phyloP scores from a whole-genome alignment of 164 flowering plant species.

The Magnolia officinalis region DNA sequence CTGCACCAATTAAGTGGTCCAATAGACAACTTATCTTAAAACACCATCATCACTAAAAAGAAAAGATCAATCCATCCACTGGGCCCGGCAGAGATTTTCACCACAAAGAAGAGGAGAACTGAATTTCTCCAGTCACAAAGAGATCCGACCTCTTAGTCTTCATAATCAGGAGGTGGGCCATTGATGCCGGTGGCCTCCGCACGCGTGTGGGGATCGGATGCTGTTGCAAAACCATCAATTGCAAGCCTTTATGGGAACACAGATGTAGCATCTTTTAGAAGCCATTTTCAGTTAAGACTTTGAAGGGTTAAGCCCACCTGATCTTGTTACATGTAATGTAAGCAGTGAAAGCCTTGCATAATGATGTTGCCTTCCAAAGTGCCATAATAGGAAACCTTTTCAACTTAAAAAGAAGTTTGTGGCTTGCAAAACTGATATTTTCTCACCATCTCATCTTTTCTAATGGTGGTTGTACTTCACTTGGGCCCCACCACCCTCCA shows the following conservation, averaged over 20 bases:
- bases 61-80: background rate
- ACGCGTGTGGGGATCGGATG: conserved; percentile 9
- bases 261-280: background rate
- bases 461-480: conserved; percentile 7
- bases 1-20: background rate
- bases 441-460: background rate
- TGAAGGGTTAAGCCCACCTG: conserved; percentile 9
- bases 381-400: conserved; percentile 3
- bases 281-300: conserved; percentile 2
- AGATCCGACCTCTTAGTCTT: background rate
- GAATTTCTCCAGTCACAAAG: background rate
- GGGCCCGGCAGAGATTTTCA: too few relatives aligned
- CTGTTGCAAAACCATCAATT: conserved; percentile 4
- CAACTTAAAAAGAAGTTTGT: background rate
- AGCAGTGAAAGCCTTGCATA: conserved; percentile 16
- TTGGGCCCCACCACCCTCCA: background rate
- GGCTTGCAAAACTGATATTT: background rate
- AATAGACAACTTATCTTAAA: background rate
- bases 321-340: conserved; percentile 10
- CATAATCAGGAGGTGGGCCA: conserved; percentile 16
- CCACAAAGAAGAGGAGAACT: background rate
- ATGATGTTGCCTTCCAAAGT: conserved; percentile 21
- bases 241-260: conserved; percentile 5
- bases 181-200: conserved; percentile 27
- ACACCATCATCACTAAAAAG: background rate